A percentile compares a stretch with the other conserved stretches of the same genome.
Conservation (phyloP, 345 rosid genomes). For the Chamaenerion angustifolium region DNA sequence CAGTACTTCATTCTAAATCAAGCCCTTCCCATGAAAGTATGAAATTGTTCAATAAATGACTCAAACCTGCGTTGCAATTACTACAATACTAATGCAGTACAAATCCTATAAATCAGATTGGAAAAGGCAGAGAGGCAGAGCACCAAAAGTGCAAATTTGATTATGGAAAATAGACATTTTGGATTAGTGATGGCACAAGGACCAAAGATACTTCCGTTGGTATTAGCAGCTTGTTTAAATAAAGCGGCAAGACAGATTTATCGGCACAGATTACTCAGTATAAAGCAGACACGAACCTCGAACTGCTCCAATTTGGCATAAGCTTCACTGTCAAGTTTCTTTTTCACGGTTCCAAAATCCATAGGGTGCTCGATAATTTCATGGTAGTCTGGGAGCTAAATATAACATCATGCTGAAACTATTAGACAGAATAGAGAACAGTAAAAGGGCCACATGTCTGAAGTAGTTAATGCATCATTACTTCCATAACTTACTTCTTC, state of each 20-base stretch:
- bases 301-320: slow-evolving; percentile 60
- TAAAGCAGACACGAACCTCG: slow-evolving; percentile 40
- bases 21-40: too few species aligned
- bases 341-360: slow-evolving; percentile 71
- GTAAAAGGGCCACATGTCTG: neutral
- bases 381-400: slow-evolving; percentile 84
- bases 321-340: slow-evolving; percentile 41
- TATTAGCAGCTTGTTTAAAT: neutral
- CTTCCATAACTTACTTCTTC: slow-evolving; percentile 32
- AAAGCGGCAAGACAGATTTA: neutral
- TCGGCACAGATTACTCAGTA: neutral
- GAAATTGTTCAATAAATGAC: too few species aligned
- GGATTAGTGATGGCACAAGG: too few species aligned
- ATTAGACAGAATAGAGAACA: neutral
- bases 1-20: too few species aligned
- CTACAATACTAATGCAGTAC: too few species aligned
- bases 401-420: slow-evolving; percentile 4
- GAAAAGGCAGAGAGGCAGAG: neutral
- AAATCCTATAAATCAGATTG: neutral
- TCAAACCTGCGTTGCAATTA: too few species aligned
- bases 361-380: slow-evolving; percentile 69
- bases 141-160: neutral
- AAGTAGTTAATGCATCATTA: slow-evolving; percentile 8
- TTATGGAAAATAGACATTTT: neutral
- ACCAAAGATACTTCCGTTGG: too few species aligned